phyloP scores from a whole-genome alignment of 371 early-diverging fungal genomes.

The Mortierella sp. region DNA sequence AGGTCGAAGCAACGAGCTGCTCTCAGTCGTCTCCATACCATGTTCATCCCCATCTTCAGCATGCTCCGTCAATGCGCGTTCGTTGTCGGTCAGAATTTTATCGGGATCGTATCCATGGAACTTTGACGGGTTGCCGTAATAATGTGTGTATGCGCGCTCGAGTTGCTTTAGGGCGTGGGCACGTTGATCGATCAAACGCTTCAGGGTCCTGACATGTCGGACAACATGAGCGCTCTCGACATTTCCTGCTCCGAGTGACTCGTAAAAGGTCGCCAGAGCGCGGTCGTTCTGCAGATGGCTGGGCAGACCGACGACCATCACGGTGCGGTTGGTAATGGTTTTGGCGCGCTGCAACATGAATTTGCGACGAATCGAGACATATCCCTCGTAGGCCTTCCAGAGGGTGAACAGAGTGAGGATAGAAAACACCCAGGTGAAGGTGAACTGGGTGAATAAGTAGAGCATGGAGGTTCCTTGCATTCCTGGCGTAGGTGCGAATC shows the following conservation, averaged over 20 bases:
- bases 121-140: conserved; percentile 48
- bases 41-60: not conserved
- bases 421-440: conserved; percentile 75
- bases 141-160: conserved; percentile 56
- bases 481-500: not conserved
- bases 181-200: conserved; percentile 56
- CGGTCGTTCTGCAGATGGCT: conserved; percentile 64
- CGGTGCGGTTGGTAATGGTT: conserved; percentile 68
- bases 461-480: conserved; percentile 20
- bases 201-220: conserved; percentile 63
- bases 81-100: conserved; percentile 38
- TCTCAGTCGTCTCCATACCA: conserved; percentile 20
- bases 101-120: conserved; percentile 54
- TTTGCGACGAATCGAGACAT: conserved; percentile 66
- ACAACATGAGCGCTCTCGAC: conserved; percentile 74
- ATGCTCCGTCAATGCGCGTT: conserved; percentile 20
- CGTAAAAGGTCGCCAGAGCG: conserved; percentile 70
- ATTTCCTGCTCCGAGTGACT: conserved; percentile 66
- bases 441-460: conserved; percentile 68
- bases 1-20: conserved; percentile 31
- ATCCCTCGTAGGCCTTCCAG: conserved; percentile 72
- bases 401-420: conserved; percentile 71
- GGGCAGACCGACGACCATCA: conserved; percentile 74
- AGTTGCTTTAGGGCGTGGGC: conserved; percentile 51
- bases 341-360: conserved; percentile 65